Conservation (phyloP, 108 stramenopile genomes). For the Cylindrotheca fusiformis region DNA sequence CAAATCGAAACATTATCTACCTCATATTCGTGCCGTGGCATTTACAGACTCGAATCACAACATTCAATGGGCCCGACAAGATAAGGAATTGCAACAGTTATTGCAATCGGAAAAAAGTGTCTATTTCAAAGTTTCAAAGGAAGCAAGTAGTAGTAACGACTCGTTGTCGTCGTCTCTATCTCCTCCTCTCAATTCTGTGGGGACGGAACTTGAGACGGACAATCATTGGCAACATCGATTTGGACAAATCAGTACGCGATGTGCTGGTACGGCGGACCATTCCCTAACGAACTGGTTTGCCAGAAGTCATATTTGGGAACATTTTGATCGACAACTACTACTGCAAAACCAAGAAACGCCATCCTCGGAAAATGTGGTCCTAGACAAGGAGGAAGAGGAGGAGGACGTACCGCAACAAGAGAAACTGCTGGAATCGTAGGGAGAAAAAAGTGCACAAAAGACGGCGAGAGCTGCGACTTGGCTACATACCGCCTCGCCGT, state of each 20-base stretch:
- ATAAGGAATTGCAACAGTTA: slow-evolving; percentile 17
- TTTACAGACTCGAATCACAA: slow-evolving; percentile 88
- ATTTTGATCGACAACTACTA: no score
- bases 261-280: slow-evolving; percentile 81
- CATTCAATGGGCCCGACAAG: slow-evolving; percentile 68
- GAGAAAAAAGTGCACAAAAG: no score
- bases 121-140: slow-evolving; percentile 42
- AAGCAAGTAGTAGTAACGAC: slow-evolving; percentile 1
- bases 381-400: no score
- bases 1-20: slow-evolving; percentile 44
- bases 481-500: not conserved
- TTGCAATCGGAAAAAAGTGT: slow-evolving; percentile 42
- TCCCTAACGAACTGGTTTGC: slow-evolving; percentile 70
- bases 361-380: no score
- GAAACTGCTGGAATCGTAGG: no score
- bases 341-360: no score
- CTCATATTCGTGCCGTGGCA: slow-evolving; percentile 68
- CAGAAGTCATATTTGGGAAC: slow-evolving; percentile 61
- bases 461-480: not conserved
- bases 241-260: slow-evolving; percentile 61
- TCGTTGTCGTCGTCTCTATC: no score
- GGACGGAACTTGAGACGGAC: slow-evolving; percentile 51
- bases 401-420: not conserved
- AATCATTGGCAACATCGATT: slow-evolving; percentile 76
- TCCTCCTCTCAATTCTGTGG: slow-evolving; percentile 27